Conservation (phyloP, 2,329 filamentous ascomycete species). For the Emmonsiellopsis sp. region DNA sequence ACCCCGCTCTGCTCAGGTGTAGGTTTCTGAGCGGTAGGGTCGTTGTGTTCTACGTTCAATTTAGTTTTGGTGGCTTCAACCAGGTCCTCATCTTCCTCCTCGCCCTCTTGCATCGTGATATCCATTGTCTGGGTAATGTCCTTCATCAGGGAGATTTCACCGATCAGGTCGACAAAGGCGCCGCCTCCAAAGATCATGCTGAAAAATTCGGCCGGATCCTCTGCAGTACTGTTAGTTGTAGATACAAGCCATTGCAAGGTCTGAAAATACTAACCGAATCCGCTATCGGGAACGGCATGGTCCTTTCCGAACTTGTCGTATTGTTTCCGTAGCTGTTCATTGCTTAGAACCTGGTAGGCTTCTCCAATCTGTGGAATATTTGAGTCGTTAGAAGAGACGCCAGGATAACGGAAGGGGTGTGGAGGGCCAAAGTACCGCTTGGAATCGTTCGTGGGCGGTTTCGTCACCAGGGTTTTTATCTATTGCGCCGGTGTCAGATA, state of each 20-base stretch:
- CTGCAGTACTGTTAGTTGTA: conserved; percentile 25
- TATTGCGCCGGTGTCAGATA: conserved; percentile 26
- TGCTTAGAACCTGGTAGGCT: conserved; percentile 71
- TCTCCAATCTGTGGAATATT: conserved; percentile 49
- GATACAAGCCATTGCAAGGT: not conserved
- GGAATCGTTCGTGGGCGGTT: conserved; percentile 87
- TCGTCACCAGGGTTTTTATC: conserved; percentile 98
- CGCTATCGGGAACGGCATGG: conserved; percentile 77
- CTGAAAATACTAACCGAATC: conserved; percentile 58
- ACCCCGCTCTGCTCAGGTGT: conserved; percentile 20
- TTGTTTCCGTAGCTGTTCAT: conserved; percentile 74
- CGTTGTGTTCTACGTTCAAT: conserved; percentile 30
- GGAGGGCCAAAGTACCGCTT: conserved; percentile 51
- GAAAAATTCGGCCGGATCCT: conserved; percentile 95
- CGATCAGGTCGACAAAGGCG: conserved; percentile 91
- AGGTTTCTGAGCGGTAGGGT: not conserved
- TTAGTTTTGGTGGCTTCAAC: conserved; percentile 45
- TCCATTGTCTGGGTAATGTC: conserved; percentile 98
- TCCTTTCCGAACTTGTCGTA: conserved; percentile 99
- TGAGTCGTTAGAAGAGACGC: not conserved
- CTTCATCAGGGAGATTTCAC: conserved; percentile 97
- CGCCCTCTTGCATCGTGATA: conserved; percentile 76
- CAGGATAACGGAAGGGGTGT: not conserved
- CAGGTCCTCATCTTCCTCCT: conserved; percentile 51
- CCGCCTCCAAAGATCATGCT: conserved; percentile 97